Base-by-base conservation (phyloP, 305 asterid species). In the Fraxinus platypoda region DNA sequence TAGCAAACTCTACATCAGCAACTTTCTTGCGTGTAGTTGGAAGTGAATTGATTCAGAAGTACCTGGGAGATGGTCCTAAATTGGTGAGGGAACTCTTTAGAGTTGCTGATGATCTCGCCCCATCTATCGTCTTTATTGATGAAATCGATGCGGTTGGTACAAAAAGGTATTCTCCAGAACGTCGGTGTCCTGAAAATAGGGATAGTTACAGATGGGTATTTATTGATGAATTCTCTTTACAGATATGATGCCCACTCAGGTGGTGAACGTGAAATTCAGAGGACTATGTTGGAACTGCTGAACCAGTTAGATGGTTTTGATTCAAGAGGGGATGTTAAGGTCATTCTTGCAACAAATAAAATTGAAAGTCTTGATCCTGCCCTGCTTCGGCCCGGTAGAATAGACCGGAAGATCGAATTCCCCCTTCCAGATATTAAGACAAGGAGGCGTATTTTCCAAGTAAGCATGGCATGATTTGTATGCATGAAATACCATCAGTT, bases 171-270 rank as follows among this genome's bases (percentile, higher is more conserved):
- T 81, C 4, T 46, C 34, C 81, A 78, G 70, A 74, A 52, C 17
- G 66, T 75, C 38, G 6, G 68, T 78, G 35, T 76, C 70, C 73
- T 77, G 52, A 66, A 37, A 28, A 78, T 76, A 78, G 49, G 59
- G 66, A 15, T 35, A 84, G 66, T 33, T 30, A 35, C 11, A 26
- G 6, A 43, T 57, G 6, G 52, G 75, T 76, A 37, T 49, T 78
- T 54, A 79, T 17, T 31, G 30, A 35, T 52, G 82, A 75, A 80
- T 82, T 75, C 72, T 57, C 0, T 74, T 43, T 64, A 12, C 84
- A 95, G 98, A 91, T 95, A 95, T 28, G 98, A 95, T 37, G 98
- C 98, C 2, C 98, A 95, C 83, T 95, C 97, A 7, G 98, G 98
- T 33, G 98, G 98, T 84, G 98, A 95, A 84, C 98, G 97, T 79